Conservation (phyloP, 2,329 filamentous ascomycete genomes). For the Xylariaceae sp. region DNA sequence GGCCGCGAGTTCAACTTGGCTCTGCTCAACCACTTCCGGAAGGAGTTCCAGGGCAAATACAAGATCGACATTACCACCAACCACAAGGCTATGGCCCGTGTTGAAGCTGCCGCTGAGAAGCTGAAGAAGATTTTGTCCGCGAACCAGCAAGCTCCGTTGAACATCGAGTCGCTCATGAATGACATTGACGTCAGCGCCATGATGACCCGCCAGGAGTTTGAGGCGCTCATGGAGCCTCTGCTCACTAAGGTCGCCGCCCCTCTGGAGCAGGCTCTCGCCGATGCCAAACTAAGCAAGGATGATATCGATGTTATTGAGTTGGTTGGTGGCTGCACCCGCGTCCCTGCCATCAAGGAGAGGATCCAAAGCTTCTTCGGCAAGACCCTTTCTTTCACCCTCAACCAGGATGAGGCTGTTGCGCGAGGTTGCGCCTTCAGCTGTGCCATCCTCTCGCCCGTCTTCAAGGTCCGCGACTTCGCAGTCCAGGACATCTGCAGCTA, state of each 20-base stretch:
- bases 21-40: slow-evolving; percentile 86
- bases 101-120: slow-evolving; percentile 86
- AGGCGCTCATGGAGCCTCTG: slow-evolving; percentile 80
- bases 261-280: slow-evolving; percentile 85
- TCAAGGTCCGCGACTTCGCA: slow-evolving; percentile 96
- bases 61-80: slow-evolving; percentile 93
- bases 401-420: slow-evolving; percentile 95
- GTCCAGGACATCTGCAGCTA: slow-evolving; percentile 97
- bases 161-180: slow-evolving; percentile 98
- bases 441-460: slow-evolving; percentile 92
- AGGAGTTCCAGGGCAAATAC: slow-evolving; percentile 96
- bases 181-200: slow-evolving; percentile 84
- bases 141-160: slow-evolving; percentile 85
- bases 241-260: slow-evolving; percentile 65
- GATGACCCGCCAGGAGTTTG: slow-evolving; percentile 90
- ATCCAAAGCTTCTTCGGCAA: slow-evolving; percentile 92
- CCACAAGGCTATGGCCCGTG: slow-evolving; percentile 80
- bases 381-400: slow-evolving; percentile 87
- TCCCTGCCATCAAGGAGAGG: slow-evolving; percentile 83
- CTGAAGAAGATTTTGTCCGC: slow-evolving; percentile 97
- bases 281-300: slow-evolving; percentile 82
- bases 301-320: slow-evolving; percentile 93
- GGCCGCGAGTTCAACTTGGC: slow-evolving; percentile 96
- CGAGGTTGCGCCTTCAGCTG: slow-evolving; percentile 96
- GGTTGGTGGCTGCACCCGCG: slow-evolving; percentile 89